Evolutionary conservation across 129 eudicot genomes (phyloP).

Genomic region (Centella asiatica): DNA sequence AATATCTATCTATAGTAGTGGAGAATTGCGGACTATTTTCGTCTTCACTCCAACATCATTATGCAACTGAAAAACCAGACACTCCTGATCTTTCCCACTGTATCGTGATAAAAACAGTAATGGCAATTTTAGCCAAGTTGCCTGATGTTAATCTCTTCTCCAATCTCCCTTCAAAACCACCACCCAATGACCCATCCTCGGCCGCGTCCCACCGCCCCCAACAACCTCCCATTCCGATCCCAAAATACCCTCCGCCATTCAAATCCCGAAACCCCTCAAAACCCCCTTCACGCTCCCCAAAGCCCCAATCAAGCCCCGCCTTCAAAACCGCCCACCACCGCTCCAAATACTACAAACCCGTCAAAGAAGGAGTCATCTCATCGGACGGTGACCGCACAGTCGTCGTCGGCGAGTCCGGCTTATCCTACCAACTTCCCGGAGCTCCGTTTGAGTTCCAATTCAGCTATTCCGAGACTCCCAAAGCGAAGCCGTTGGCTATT

Average conservation of each 20-base stretch:
- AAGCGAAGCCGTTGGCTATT: slow-evolving; percentile 70
- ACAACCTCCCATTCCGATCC: slow-evolving; percentile 67
- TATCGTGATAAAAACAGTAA: slow-evolving; percentile 4
- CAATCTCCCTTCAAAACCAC: slow-evolving; percentile 56
- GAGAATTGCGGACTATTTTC: no score
- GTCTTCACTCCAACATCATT: not conserved
- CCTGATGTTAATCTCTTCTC: slow-evolving; percentile 65
- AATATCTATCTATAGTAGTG: no score
- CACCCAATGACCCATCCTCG: slow-evolving; percentile 19
- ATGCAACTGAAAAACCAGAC: not conserved
- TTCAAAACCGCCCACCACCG: slow-evolving; percentile 69
- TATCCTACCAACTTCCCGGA: slow-evolving; percentile 79
- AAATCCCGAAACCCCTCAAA: slow-evolving; percentile 25
- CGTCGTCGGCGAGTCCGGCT: slow-evolving; percentile 66
- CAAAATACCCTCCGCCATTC: slow-evolving; percentile 62
- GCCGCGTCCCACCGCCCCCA: slow-evolving; percentile 28
- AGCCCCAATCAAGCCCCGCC: slow-evolving; percentile 41
- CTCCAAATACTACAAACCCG: slow-evolving; percentile 76
- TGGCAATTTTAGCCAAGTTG: slow-evolving; percentile 61
- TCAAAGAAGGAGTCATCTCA: slow-evolving; percentile 36
- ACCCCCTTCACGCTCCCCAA: slow-evolving; percentile 13
- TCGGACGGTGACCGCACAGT: slow-evolving; percentile 49
- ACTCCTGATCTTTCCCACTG: no score
- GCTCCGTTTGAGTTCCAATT: slow-evolving; percentile 90
- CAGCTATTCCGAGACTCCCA: slow-evolving; percentile 83